phyloP scores from a whole-genome alignment of 441 rosid genomes.

The Dalechampia spathulata region DNA sequence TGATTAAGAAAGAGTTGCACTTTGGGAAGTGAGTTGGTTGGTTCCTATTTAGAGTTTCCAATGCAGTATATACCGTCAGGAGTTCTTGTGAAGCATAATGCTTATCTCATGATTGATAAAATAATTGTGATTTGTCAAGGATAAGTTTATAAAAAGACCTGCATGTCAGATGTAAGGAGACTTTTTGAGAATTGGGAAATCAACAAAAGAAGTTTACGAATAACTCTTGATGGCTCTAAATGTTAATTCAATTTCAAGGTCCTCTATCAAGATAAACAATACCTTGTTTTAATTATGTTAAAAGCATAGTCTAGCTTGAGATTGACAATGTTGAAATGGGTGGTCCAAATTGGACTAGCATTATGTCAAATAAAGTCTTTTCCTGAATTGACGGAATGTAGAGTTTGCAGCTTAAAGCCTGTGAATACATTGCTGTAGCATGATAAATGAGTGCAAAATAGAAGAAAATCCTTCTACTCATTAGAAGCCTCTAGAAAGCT shows the following conservation, averaged over 20 bases:
- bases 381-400: background rate
- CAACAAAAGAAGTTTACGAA: background rate
- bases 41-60: background rate
- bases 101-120: background rate
- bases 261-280: background rate
- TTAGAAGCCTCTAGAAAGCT: too few species aligned
- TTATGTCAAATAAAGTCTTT: background rate
- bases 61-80: background rate
- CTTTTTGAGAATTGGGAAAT: background rate
- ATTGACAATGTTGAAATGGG: background rate
- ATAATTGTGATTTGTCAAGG: background rate
- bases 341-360: too few species aligned
- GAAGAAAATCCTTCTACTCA: too few species aligned
- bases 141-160: background rate
- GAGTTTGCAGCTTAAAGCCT: background rate
- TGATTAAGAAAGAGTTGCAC: background rate
- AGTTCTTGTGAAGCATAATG: background rate
- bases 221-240: background rate
- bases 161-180: background rate
- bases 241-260: background rate
- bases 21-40: background rate
- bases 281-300: too few species aligned
- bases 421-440: background rate
- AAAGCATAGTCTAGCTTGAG: background rate
- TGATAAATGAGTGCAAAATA: too few species aligned